Percentiles rank a stretch among this genome's conserved stretches.
Conservation (phyloP, 202 grass and related monocot genomes). For the Panicum virgatum region DNA sequence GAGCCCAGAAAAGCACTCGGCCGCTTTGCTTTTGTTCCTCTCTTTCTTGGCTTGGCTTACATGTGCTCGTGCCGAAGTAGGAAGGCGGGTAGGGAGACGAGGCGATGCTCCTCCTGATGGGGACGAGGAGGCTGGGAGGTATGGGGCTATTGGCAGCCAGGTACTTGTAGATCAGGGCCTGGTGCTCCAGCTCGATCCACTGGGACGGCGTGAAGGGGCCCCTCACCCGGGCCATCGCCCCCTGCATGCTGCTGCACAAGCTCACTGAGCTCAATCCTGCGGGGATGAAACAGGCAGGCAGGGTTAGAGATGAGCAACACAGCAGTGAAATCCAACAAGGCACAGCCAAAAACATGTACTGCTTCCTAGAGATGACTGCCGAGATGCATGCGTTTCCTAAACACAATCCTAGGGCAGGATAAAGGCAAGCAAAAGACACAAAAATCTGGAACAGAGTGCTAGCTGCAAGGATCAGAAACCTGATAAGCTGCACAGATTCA, state of each 20-base stretch:
- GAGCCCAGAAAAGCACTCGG: constrained; percentile 17
- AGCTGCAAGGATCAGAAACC: constrained; percentile 40
- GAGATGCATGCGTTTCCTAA: constrained; percentile 40
- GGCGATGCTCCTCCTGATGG: constrained; percentile 75
- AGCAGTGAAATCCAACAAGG: constrained; percentile 42
- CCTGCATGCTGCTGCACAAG: constrained; percentile 72
- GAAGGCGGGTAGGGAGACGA: constrained; percentile 58
- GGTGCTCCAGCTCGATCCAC: constrained; percentile 97
- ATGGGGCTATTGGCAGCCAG: constrained; percentile 73
- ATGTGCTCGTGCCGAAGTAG: constrained; percentile 73
- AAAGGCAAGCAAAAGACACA: constrained; percentile 33
- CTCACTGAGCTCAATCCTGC: constrained; percentile 61
- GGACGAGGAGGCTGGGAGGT: constrained; percentile 73
- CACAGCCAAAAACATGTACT: constrained; percentile 36
- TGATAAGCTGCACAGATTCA: constrained; percentile 33
- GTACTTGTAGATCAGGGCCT: constrained; percentile 97
- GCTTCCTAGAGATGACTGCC: constrained; percentile 27
- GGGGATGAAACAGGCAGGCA: constrained; percentile 12
- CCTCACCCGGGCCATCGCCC: constrained; percentile 70
- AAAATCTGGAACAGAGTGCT: constrained; percentile 33
- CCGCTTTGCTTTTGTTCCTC: constrained; percentile 20
- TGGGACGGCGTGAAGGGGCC: constrained; percentile 91
- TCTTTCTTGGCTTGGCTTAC: constrained; percentile 60
- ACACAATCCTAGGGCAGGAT: constrained; percentile 21
- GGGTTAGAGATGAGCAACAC: constrained; percentile 35